A percentile compares a stretch with the other conserved stretches of the same genome.
These are phyloP conservation scores for Naganishia onofrii DNA, from an alignment of 768 basidiomycete species.

Conservation along the genomic window DNA sequence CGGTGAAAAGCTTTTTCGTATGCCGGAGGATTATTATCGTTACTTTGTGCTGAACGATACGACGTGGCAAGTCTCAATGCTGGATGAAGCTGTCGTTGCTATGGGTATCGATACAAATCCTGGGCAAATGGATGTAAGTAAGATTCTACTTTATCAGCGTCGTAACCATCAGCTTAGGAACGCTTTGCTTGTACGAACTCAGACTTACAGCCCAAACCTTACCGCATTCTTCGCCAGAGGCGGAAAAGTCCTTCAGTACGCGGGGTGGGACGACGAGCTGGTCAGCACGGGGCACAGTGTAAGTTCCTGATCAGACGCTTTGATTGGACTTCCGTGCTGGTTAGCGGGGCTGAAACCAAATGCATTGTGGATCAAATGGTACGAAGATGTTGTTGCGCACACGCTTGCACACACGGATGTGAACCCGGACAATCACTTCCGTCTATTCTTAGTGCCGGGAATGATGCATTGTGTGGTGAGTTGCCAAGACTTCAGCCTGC, in stretches of 20 bases:
- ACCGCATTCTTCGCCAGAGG: conserved; percentile 12
- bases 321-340: background rate
- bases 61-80: background rate
- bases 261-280: conserved; percentile 16
- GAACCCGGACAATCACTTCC: background rate
- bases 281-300: background rate
- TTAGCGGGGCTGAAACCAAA: background rate
- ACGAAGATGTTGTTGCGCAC: background rate
- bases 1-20: background rate
- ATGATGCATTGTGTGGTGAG: conserved; percentile 12
- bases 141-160: too few species aligned
- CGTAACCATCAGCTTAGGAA: too few species aligned
- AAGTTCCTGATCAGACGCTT: background rate
- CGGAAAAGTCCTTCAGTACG: conserved; percentile 2
- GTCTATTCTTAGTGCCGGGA: background rate
- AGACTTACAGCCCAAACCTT: conserved; percentile 1
- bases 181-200: too few species aligned
- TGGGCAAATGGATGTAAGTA: conserved; percentile 10
- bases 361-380: background rate
- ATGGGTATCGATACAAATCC: conserved; percentile 1
- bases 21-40: conserved; percentile 15
- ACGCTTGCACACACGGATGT: background rate
- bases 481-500: too few species aligned
- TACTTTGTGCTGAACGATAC: conserved; percentile 16
- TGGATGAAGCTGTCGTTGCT: background rate